These are phyloP conservation scores for Escallonia herrerae DNA, from an alignment of 129 eudicot species.

Conservation along the genomic window DNA sequence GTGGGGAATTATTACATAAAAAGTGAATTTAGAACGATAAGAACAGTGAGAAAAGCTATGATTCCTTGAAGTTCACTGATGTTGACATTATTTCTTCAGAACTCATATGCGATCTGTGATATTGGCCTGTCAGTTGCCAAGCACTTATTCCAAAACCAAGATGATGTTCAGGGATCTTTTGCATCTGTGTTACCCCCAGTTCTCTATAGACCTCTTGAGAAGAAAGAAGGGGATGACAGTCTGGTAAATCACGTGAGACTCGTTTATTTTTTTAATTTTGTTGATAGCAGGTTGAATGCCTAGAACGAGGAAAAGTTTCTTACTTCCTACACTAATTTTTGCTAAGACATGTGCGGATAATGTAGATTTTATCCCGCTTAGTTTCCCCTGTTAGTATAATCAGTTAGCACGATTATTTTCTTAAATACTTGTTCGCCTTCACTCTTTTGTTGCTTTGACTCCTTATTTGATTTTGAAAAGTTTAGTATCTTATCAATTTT, in stretches of 20 bases:
- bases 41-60: too few relatives aligned
- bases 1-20: too few relatives aligned
- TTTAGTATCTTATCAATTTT: too few relatives aligned
- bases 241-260: conserved; percentile 24
- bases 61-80: background rate
- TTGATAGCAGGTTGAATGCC: background rate
- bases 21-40: too few relatives aligned
- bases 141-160: conserved; percentile 45
- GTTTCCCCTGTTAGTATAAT: too few relatives aligned
- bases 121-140: conserved; percentile 66
- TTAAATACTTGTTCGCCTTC: background rate
- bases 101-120: conserved; percentile 77
- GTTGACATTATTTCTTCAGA: conserved; percentile 45
- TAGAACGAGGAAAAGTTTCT: background rate
- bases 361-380: too few relatives aligned
- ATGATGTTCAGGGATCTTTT: conserved; percentile 33
- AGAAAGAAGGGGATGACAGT: conserved; percentile 37
- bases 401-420: too few relatives aligned
- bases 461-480: background rate
- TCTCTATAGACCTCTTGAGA: conserved; percentile 53
- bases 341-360: too few relatives aligned
- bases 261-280: background rate
- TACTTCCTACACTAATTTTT: too few relatives aligned
- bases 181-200: conserved; percentile 49
- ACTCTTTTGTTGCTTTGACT: background rate